These are phyloP conservation scores for Sclerotinia minor DNA, from an alignment of 2,329 filamentous ascomycete species.

Conservation along the genomic window DNA sequence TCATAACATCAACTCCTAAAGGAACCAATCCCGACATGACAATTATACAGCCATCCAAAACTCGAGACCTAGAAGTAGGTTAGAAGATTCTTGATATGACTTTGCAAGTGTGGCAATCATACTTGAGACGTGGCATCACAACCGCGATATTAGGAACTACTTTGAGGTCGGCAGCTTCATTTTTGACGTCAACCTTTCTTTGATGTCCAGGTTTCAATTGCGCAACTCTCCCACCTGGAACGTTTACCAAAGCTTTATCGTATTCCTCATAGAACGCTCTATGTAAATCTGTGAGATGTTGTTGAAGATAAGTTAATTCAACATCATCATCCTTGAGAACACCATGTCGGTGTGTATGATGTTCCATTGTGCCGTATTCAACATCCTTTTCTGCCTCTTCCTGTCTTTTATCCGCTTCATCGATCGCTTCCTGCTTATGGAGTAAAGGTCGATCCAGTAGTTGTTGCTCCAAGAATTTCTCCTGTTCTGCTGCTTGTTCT, in stretches of 20 bases:
- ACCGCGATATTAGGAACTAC: slow-evolving; percentile 81
- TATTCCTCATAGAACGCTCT: slow-evolving; percentile 80
- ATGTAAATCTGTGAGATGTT: slow-evolving; percentile 75
- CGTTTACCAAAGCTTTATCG: slow-evolving; percentile 52
- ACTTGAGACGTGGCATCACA: slow-evolving; percentile 82
- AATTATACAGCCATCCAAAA: slow-evolving; percentile 73
- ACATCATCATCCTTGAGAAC: slow-evolving; percentile 84
- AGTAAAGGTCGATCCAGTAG: slow-evolving; percentile 83
- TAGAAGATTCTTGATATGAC: slow-evolving; percentile 26
- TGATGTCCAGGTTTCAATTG: slow-evolving; percentile 42
- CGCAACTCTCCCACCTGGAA: slow-evolving; percentile 45
- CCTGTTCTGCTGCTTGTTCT: slow-evolving; percentile 80
- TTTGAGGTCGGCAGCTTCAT: slow-evolving; percentile 49
- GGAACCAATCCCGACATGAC: slow-evolving; percentile 92
- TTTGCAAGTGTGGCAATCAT: slow-evolving; percentile 23
- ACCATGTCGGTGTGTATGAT: slow-evolving; percentile 59
- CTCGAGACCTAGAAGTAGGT: slow-evolving; percentile 48
- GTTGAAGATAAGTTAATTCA: slow-evolving; percentile 75
- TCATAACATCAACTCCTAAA: slow-evolving; percentile 72
- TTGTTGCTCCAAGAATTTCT: slow-evolving; percentile 84
- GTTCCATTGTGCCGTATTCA: slow-evolving; percentile 43
- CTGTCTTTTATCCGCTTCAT: slow-evolving; percentile 73
- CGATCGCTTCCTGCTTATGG: slow-evolving; percentile 89
- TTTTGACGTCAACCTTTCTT: slow-evolving; percentile 50
- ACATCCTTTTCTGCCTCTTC: slow-evolving; percentile 43